phyloP scores from a whole-genome alignment of 768 basidiomycete species.

The Phaffia tasmanica region DNA sequence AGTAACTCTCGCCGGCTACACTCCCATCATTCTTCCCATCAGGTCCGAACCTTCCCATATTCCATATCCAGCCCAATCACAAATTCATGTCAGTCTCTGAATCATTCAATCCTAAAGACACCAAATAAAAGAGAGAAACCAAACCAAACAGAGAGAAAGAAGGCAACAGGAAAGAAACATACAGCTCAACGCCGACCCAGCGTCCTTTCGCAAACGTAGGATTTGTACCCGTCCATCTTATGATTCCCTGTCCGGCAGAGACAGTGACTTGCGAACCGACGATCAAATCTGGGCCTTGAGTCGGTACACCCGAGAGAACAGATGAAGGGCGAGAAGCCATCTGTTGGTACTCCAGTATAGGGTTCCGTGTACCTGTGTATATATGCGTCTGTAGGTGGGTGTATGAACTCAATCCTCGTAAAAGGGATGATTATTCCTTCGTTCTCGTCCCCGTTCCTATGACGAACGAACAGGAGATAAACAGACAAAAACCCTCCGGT shows the following conservation, averaged over 20 bases:
- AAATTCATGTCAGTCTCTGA: neutral
- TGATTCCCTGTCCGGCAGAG: constrained; percentile 65
- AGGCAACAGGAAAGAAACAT: constrained; percentile 28
- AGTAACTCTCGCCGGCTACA: constrained; percentile 68
- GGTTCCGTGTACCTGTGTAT: no score
- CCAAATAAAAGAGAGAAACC: constrained; percentile 36
- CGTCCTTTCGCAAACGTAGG: constrained; percentile 73
- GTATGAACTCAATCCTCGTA: no score
- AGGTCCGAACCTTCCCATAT: constrained; percentile 35
- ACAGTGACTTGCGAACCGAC: constrained; percentile 70
- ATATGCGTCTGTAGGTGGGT: no score
- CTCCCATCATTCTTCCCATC: constrained; percentile 94
- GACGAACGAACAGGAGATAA: no score
- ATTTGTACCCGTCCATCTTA: constrained; percentile 70
- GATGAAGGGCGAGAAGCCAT: constrained; percentile 15
- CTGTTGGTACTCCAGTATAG: no score
- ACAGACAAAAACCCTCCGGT: no score
- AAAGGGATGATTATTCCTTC: no score
- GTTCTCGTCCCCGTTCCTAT: no score
- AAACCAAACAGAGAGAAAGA: neutral
- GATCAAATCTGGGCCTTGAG: neutral
- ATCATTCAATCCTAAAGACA: neutral
- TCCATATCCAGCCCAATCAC: neutral
- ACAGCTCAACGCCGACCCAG: constrained; percentile 90
- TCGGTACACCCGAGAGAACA: neutral